Conservation (phyloP, 495 filamentous ascomycete species). For the Choiromyces venosus region DNA sequence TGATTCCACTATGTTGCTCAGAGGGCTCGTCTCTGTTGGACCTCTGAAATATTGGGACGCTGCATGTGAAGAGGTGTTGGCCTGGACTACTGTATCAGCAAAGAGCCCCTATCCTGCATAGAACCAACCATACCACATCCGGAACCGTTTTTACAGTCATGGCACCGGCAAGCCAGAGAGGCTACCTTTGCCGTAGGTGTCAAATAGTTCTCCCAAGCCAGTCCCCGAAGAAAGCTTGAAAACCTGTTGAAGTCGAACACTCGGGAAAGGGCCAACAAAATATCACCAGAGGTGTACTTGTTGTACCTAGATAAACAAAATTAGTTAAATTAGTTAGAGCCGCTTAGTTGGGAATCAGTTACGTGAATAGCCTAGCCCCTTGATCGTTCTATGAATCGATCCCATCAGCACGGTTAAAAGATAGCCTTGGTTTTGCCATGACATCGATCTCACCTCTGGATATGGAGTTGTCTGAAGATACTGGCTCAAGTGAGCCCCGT, state of each 20-base stretch:
- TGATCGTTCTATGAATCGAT: background rate
- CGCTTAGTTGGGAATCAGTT: background rate
- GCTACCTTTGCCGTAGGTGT: background rate
- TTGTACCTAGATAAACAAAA: background rate
- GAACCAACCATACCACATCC: background rate
- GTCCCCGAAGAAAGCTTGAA: background rate
- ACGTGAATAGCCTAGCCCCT: background rate
- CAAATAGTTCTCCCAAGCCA: background rate
- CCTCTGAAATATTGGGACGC: background rate
- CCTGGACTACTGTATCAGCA: background rate
- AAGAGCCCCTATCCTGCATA: background rate
- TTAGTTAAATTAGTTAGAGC: background rate
- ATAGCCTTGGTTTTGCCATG: background rate
- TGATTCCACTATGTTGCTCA: background rate
- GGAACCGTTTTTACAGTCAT: background rate
- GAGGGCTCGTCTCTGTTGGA: background rate
- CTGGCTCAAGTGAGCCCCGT: background rate
- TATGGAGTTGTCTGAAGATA: background rate
- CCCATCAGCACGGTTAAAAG: background rate
- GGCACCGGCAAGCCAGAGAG: background rate
- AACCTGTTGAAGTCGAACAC: background rate
- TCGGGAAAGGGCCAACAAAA: background rate
- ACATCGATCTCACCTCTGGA: background rate
- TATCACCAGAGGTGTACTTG: background rate
- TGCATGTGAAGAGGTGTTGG: background rate